Evolutionary conservation across 495 filamentous ascomycete genomes (phyloP).

Genomic region (Cercophora sp.): DNA sequence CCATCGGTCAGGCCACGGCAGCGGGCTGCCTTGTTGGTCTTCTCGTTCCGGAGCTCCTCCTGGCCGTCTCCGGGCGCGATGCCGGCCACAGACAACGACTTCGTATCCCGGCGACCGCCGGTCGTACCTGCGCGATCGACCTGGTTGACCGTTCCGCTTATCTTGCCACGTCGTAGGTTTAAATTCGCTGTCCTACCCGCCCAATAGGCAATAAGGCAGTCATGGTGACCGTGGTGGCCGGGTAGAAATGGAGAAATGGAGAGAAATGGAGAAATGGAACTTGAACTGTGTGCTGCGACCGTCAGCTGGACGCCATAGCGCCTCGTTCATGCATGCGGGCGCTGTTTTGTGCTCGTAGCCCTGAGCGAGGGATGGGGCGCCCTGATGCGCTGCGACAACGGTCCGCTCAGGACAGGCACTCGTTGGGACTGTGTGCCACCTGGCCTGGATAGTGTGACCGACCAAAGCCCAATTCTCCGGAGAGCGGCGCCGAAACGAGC

Average conservation of each 20-base stretch:
- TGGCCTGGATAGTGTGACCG: background rate
- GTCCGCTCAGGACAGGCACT: constrained; percentile 2
- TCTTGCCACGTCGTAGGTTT: constrained; percentile 20
- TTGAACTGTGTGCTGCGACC: constrained; percentile 6
- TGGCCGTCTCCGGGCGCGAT: too few species aligned
- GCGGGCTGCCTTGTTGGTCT: background rate
- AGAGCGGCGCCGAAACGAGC: constrained; percentile 5
- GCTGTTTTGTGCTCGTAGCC: background rate
- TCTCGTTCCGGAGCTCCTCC: background rate
- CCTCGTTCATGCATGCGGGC: constrained; percentile 24
- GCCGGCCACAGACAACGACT: too few species aligned
- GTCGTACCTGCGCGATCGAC: background rate
- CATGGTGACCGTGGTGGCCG: too few species aligned
- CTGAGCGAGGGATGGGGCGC: background rate
- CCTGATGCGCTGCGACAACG: background rate
- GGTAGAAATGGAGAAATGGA: background rate
- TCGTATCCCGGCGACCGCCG: too few species aligned
- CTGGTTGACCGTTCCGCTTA: background rate
- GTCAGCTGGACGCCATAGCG: constrained; percentile 18
- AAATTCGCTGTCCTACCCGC: constrained; percentile 8
- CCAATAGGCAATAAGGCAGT: too few species aligned
- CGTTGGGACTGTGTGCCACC: constrained; percentile 1
- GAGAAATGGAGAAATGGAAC: too few species aligned
- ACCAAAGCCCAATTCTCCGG: constrained; percentile 15
- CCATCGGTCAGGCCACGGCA: too few species aligned